Percentiles rank a stretch among this genome's conserved stretches.
These are phyloP conservation scores for Zymoseptoria brevis DNA, from an alignment of 2,329 filamentous ascomycete genomes.

Conservation along the genomic window DNA sequence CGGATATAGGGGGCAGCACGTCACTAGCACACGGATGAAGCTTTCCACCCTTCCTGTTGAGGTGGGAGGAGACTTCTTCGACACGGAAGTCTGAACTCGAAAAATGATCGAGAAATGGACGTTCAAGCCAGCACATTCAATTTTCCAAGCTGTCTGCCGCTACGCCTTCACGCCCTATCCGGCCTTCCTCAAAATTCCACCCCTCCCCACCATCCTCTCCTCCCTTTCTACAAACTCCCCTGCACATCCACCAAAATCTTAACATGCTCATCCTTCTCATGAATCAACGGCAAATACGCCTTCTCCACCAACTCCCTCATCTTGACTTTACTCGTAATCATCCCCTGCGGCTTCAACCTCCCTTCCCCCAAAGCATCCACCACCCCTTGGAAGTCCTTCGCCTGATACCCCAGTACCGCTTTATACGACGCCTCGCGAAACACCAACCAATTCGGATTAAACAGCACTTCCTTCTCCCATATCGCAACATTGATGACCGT, in stretches of 20 bases:
- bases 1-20: too few species aligned
- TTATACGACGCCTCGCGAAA: slow-evolving; percentile 47
- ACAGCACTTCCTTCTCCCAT: slow-evolving; percentile 49
- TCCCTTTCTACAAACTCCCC: background rate
- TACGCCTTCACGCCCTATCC: too few species aligned
- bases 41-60: too few species aligned
- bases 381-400: slow-evolving; percentile 49
- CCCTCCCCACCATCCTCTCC: too few species aligned
- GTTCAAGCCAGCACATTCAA: too few species aligned
- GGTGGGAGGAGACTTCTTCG: too few species aligned
- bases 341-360: slow-evolving; percentile 43
- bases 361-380: slow-evolving; percentile 35
- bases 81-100: too few species aligned
- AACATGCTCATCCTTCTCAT: slow-evolving; percentile 54
- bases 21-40: too few species aligned
- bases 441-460: slow-evolving; percentile 48
- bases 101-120: too few species aligned
- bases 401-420: slow-evolving; percentile 44
- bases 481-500: slow-evolving; percentile 58
- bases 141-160: too few species aligned
- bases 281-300: slow-evolving; percentile 50
- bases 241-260: slow-evolving; percentile 51
- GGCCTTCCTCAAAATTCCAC: too few species aligned
- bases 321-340: slow-evolving; percentile 54
- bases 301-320: slow-evolving; percentile 50